These are phyloP conservation scores for Knufia petricola DNA, from an alignment of 2,329 filamentous ascomycete genomes.

Conservation along the genomic window DNA sequence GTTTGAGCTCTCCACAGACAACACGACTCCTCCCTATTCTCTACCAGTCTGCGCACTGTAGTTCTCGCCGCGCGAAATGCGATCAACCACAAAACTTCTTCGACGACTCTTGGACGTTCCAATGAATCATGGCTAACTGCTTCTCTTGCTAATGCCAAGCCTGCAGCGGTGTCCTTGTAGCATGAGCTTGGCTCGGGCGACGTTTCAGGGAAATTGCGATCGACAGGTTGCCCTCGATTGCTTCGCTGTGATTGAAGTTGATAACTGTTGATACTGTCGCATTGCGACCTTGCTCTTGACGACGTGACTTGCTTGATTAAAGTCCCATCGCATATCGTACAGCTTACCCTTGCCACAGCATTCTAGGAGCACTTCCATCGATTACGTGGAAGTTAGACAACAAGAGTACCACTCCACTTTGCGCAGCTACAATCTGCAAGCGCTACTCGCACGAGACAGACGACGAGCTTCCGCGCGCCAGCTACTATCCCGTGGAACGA, in stretches of 20 bases:
- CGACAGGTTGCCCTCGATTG: not conserved
- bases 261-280: no score
- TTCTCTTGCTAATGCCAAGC: not conserved
- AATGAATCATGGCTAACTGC: not conserved
- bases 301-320: not conserved
- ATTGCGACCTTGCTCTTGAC: not conserved
- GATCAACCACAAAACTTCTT: no score
- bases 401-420: not conserved
- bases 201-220: slow-evolving; percentile 7
- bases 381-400: no score
- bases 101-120: no score
- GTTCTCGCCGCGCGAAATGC: no score
- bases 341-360: not conserved
- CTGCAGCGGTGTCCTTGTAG: not conserved
- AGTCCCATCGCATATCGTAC: not conserved
- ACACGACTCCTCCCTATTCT: no score
- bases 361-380: not conserved
- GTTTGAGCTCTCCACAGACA: no score
- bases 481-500: no score
- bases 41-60: no score
- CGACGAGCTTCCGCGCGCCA: no score
- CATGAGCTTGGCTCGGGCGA: not conserved
- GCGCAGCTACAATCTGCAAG: not conserved
- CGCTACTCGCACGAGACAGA: no score
- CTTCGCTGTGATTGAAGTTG: not conserved